Evolutionary conservation across 805 yeast species (phyloP), one percentile per base, ranked within the genome.

Genomic region (Suhomyces sp.): DNA sequence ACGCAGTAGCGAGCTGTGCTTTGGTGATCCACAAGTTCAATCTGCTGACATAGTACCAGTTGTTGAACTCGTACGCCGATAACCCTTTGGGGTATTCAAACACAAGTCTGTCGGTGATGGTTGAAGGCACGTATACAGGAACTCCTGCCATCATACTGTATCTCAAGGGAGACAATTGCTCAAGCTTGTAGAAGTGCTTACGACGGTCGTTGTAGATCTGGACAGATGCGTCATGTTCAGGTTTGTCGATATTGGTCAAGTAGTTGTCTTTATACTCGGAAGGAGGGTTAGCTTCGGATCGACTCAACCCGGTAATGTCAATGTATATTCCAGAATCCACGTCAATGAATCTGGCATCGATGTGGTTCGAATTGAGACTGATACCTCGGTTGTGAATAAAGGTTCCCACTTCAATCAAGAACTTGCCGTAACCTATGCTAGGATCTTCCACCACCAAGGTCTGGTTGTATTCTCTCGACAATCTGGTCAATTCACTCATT

Each of bases 321-420:
- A 73, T 68, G 52, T 72, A 73, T 31, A 68, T 57, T 1, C 78
- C 78, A 8, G 82, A 72, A 44, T 72, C 73, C 5, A 77, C 67
- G 57, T 81, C 84, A 31, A 80, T 74, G 52, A 79, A 77, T 29
- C 84, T 64, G 1, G 83, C 84, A 62, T 81, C 84, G 48, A 80
- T 79, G 42, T 75, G 75, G 58, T 81, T 80, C 51, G 53, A 57
- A 4, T 51, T 51, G 4, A 9, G 26, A 7, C 60, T 54, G 27
- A 52, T 50, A 7, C 52, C 62, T 40, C 65, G 42, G 47, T 59
- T 55, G 31, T 59, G 62, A 31, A 60, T 54, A 31, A 36, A 60
- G 9, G 63, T 53, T 7, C 64, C 63, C 40, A 57, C 56, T 23
- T 61, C 64, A 26, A 61, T 54, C 44, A 61, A 54, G 40, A 48